Base-by-base conservation (phyloP, 148 eudicot genomes). In the Rhododendron molle region DNA sequence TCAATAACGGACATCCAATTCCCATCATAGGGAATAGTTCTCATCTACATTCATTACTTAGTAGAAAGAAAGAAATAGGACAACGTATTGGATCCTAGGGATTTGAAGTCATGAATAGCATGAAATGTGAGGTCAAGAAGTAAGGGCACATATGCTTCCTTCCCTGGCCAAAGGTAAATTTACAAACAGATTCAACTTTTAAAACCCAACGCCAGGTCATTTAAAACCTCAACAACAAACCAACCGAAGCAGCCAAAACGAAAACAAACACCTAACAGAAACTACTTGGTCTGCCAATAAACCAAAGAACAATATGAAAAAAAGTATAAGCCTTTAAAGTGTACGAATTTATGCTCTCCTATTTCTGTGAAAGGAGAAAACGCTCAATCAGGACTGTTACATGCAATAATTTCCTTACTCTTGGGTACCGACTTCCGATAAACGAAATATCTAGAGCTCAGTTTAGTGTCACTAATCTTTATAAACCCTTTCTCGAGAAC, bases 151-250 rank as follows among this genome's bases (percentile, higher is more conserved):
- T 65, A 23, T n/a, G 71, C 30, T 9, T 65, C 32, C 71, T 9
- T n/a, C 71, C 8, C 71, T 2, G 30, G 71, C 32, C 69, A 21
- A 23, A 23, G 23, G 69, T 65, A n/a, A n/a, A n/a, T 65, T 65
- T n/a, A 8, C 30, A 65, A 58, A 65, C 40, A 30, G 36, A 71
- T 71, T 11, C 76, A 71, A 3, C 76, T 71, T 30, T 71, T 67
- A 26, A n/a, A 67, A 67, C 73, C 32, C 73, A 28, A 4, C 14
- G 6, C 76, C 76, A 28, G 36, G 76, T 30, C 76, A 71, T 28
- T 71, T 71, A 71, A 30, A 71, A 13, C 40, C 76, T 71, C 38
- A 71, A 71, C 76, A 71, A 67, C 76, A 71, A 69, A 69, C 74
- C 74, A 26, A 3, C 11, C 12, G 40, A 28, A 71, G 76, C 11